Base-by-base conservation (phyloP, 148 eudicot species). In the Tetragonia tetragonoides region DNA sequence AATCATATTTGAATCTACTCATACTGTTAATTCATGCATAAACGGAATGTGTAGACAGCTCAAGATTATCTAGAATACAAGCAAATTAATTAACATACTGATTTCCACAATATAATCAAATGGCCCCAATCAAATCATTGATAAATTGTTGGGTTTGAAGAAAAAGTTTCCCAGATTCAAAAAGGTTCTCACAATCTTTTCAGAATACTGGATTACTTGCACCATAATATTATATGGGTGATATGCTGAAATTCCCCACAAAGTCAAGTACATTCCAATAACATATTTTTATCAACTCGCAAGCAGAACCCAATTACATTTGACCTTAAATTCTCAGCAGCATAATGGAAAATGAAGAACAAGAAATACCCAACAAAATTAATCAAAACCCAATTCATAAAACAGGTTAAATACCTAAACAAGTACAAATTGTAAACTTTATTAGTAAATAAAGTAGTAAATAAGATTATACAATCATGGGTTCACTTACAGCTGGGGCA, bases 401-500 rank as follows among this genome's bases (percentile, higher is more conserved):
- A 40, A 40, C 12, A 6, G 20, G 3, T 44, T 7, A 24, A 72
- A 28, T 28, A 51, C 7, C 65, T 21, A 46, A 46, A 24, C 10
- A 73, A 18, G 0, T 34, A 24, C 37, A 57, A 24, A 74, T 54
- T 15, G 14, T 73, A 68, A 28, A 9, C 24, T n/a, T 23, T 60
- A 34, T 3, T 28, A 51, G 11, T 24, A 66, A 47, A 14, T 4
- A 64, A 34, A 17, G n/a, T 34, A 51, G 6, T 5, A 38, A 53
- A 68, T 5, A 37, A 1, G 37, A 66, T 17, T 7, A 10, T 7
- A 42, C 62, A 41, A 39, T 47, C 63, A 49, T 23, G 1, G 38
- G 18, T 53, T 23, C 3, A 77, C 84, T 77, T 81, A 81, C 84
- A 72, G 53, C 63, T 67, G 84, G 63, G 38, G 62, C 73, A 64